Percentiles rank a stretch among this genome's conserved stretches.
phyloP scores from a whole-genome alignment of 768 basidiomycete species.

The Rhizopogon vulgaris region DNA sequence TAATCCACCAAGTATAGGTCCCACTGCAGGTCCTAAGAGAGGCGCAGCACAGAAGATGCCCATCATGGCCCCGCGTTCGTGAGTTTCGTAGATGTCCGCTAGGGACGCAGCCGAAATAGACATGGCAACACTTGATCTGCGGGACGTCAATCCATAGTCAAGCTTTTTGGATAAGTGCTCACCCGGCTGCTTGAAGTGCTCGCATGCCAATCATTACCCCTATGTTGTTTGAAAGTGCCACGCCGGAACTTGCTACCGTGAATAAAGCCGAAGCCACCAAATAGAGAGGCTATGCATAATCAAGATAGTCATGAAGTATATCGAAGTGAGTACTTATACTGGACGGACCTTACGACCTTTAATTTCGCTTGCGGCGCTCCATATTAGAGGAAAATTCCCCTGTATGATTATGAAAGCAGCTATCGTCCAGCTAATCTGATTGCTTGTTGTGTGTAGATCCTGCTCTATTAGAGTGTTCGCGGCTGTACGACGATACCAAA shows the following conservation, averaged over 20 bases:
- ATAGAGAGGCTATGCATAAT: conserved; percentile 41
- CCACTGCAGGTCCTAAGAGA: conserved; percentile 67
- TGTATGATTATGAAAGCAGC: conserved; percentile 72
- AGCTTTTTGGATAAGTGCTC: conserved; percentile 12
- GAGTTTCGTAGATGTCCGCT: conserved; percentile 72
- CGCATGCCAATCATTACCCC: conserved; percentile 60
- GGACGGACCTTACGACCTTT: conserved; percentile 61
- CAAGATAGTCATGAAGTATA: neutral
- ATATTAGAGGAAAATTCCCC: conserved; percentile 59
- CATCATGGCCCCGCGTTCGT: conserved; percentile 73
- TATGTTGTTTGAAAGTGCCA: conserved; percentile 51
- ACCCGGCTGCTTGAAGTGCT: conserved; percentile 63
- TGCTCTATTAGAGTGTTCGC: conserved; percentile 54
- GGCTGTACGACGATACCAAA: conserved; percentile 32
- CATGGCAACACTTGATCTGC: conserved; percentile 60
- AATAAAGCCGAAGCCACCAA: conserved; percentile 46
- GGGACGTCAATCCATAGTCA: conserved; percentile 6
- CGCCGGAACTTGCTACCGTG: conserved; percentile 47
- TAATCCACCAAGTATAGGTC: conserved; percentile 66
- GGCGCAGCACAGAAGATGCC: conserved; percentile 79
- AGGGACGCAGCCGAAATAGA: conserved; percentile 72
- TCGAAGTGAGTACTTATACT: too few relatives aligned
- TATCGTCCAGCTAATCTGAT: conserved; percentile 61
- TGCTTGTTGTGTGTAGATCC: conserved; percentile 52
- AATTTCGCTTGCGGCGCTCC: conserved; percentile 69